Evolutionary conservation across 176 grass and related monocot species (phyloP), one percentile per base, ranked within the genome.

Genomic region (Guadua angustifolia): DNA sequence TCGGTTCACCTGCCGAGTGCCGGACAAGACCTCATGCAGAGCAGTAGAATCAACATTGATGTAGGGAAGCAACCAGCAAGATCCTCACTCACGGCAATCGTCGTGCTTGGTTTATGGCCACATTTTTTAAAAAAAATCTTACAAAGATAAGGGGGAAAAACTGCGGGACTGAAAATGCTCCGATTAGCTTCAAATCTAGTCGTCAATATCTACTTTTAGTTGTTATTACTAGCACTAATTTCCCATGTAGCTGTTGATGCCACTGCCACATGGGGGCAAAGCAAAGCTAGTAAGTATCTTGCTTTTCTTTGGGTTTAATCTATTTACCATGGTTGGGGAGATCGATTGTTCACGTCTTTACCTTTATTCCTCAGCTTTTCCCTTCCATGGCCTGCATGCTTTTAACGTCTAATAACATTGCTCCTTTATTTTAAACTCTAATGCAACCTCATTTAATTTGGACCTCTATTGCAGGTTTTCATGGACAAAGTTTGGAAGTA

Each of bases 351-450:
- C 26, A 4, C 25, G 13, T 67, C 12, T 61, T 18, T 0, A 35
- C 4, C 66, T 82, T 82, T 77, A 78, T 62, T 78, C 75, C 57
- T 82, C 29, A 50, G 60, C 61, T 21, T 77, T 70, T 82, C n/a
- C 64, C 47, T 26, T 43, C n/a, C 65, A 42, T 62, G 57, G 21
- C 52, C 51, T 59, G 62, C 51, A 32, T 59, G 62, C n/a, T 59
- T 74, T 69, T 60, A 2, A 7, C 86, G 76, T 76, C 63, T 75
- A 51, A 7, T 61, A 72, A 39, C 6, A 75, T 62, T 53, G 33
- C 7, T 44, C 53, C 75, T 83, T 88, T 83, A 53, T n/a, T 83
- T 88, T 63, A n/a, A 87, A 81, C 46, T 46, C 44, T 65, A 32
- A 36, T 29, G 35, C 4, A 82, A 22, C 17, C 26, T 62, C 42